These are phyloP conservation scores for Populus tomentosa DNA, from an alignment of 441 rosid genomes.

Conservation along the genomic window DNA sequence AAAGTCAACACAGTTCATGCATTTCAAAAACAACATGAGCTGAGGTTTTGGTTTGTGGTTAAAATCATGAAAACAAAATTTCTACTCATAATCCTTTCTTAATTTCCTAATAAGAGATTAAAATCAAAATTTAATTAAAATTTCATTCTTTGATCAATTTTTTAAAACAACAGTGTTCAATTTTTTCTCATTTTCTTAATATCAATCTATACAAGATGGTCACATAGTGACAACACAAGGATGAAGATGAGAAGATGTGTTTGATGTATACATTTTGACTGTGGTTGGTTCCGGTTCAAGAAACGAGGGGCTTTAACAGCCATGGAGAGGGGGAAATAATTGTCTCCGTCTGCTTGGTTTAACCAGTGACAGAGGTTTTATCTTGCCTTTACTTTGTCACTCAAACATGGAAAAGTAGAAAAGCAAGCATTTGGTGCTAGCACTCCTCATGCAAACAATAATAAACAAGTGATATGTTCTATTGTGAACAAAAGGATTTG, in stretches of 20 bases:
- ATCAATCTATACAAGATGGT: neutral
- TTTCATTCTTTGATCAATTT: neutral
- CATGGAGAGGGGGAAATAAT: neutral
- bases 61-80: neutral
- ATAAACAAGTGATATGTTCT: neutral
- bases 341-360: neutral
- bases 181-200: neutral
- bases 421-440: neutral
- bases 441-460: neutral
- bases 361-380: neutral
- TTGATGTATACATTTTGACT: neutral
- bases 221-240: neutral
- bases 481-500: neutral
- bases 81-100: neutral
- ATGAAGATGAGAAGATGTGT: neutral
- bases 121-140: neutral
- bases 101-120: neutral
- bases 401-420: neutral
- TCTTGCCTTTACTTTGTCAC: neutral
- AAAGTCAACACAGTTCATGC: neutral
- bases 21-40: neutral
- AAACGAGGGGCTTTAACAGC: neutral
- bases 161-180: neutral
- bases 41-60: neutral
- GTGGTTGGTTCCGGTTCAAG: neutral